Conservation (phyloP, 768 basidiomycete genomes). For the Clitopilus passeckerianus region DNA sequence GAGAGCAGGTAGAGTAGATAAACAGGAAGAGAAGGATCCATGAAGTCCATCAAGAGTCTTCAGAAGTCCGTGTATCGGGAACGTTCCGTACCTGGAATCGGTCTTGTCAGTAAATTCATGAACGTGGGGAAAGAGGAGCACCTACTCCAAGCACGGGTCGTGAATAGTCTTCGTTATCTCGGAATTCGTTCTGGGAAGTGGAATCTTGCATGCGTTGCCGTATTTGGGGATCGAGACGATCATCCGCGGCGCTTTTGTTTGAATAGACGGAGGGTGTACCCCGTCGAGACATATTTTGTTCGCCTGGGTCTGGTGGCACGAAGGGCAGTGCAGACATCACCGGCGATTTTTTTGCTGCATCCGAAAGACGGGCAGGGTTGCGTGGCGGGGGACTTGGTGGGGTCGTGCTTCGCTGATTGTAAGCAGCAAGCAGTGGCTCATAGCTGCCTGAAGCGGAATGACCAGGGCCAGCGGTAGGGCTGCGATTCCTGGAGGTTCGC, state of each 20-base stretch:
- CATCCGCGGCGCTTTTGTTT: slow-evolving; percentile 29
- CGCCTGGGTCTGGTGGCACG: slow-evolving; percentile 6
- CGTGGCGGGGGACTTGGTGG: slow-evolving; percentile 30
- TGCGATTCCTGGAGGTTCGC: slow-evolving; percentile 23
- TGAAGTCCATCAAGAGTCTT: slow-evolving; percentile 15
- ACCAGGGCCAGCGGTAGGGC: slow-evolving; percentile 21
- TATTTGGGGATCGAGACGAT: slow-evolving; percentile 40
- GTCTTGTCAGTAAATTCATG: neutral
- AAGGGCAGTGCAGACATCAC: slow-evolving; percentile 8
- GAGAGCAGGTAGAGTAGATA: neutral
- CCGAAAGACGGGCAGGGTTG: slow-evolving; percentile 23
- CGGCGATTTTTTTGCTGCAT: slow-evolving; percentile 10
- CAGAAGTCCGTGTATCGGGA: slow-evolving; percentile 34
- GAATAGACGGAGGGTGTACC: slow-evolving; percentile 29
- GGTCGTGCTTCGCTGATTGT: slow-evolving; percentile 20
- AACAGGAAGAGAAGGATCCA: neutral
- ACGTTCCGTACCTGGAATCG: slow-evolving; percentile 48
- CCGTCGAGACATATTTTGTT: neutral
- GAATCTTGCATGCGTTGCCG: slow-evolving; percentile 28
- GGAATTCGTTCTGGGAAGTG: slow-evolving; percentile 24
- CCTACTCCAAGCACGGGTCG: slow-evolving; percentile 51
- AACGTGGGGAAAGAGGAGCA: slow-evolving; percentile 4
- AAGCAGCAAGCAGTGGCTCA: slow-evolving; percentile 54
- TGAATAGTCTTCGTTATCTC: slow-evolving; percentile 54
- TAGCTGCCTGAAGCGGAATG: slow-evolving; percentile 52